phyloP scores from a whole-genome alignment of 2,329 filamentous ascomycete species.

The Monilinia aucupariae region DNA sequence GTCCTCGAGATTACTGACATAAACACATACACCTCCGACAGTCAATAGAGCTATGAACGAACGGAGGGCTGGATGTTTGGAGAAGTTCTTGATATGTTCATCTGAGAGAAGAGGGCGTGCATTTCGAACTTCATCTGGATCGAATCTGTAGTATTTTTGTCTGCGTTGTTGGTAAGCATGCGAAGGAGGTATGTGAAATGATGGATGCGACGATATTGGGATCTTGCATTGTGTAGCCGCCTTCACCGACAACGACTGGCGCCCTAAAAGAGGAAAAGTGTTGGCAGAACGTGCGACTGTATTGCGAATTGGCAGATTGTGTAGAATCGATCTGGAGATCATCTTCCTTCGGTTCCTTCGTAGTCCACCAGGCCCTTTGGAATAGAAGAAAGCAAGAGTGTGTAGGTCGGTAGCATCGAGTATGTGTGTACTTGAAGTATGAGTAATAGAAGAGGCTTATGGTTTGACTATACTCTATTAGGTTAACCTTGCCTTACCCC shows the following conservation, averaged over 20 bases:
- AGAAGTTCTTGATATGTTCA: conserved; percentile 34
- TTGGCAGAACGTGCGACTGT: neutral
- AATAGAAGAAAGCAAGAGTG: neutral
- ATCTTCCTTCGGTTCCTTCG: no score
- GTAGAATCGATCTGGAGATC: conserved; percentile 1
- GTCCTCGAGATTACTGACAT: conserved; percentile 63
- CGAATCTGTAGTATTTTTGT: conserved; percentile 20
- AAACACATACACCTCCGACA: conserved; percentile 47
- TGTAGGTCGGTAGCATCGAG: neutral
- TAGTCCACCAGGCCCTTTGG: no score
- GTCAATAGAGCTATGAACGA: conserved; percentile 40
- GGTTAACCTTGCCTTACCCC: no score
- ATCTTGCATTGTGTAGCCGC: neutral
- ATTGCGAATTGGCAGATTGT: neutral
- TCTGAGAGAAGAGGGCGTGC: conserved; percentile 39
- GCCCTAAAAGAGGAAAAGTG: neutral
- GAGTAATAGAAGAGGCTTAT: no score
- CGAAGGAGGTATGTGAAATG: conserved; percentile 3
- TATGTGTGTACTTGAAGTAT: no score
- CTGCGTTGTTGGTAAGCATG: conserved; percentile 2
- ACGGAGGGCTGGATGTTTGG: conserved; percentile 37
- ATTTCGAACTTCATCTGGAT: conserved; percentile 22
- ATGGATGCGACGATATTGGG: neutral
- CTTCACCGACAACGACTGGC: neutral
- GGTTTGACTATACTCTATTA: no score